Base-by-base conservation (phyloP, 2,329 filamentous ascomycete species). In the Acrocalymma vagum region DNA sequence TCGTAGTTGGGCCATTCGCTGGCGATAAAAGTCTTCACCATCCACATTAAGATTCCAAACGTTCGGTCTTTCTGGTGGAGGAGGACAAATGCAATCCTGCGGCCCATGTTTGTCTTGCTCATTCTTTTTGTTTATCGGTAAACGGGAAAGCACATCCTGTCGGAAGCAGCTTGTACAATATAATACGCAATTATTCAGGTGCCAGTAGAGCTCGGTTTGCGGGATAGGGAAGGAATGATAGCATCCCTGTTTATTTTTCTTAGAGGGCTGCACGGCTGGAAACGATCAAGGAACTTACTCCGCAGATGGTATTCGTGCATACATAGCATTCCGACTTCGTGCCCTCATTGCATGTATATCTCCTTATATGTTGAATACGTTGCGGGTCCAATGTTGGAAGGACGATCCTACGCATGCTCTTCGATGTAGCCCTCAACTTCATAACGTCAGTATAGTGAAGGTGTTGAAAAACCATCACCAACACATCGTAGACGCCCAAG, bases 401-500 rank as follows among this genome's bases (percentile, higher is more conserved):
- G 11, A 65, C 48, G 6, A 49, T 35, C 26, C 57, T 36, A 11
- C 55, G 53, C 3, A 66, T 49, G 38, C 48, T 53, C 28, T 56
- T 60, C 1, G 60, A 65, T 13, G 56, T 48, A 1, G 48, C 38
- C 15, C 45, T 42, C 11, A 66, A 48, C 24, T 49, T 58, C 22
- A 51, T 24, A 11, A 64, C 22, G 42, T 66, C 63, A 9, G 35
- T 14, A 43, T 58, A 64, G 40, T 66, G 62, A 2, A 65, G 48
- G n/a, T 64, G 13, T 25, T 51, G 25, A 3, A 44, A 33, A 22
- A 65, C 48, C 4, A 55, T 34, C 11, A 66, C 53, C 4, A 66
- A 42, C 26, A 66, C 56, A 29, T 66, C 63, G 38, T 65, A 66
- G 14, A 56, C 47, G n/a, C 42, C 29, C n/a, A 66, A 36, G 26